phyloP scores from a whole-genome alignment of 228 moss, liverwort and hornwort genomes.

The Sphagnum magellanicum region DNA sequence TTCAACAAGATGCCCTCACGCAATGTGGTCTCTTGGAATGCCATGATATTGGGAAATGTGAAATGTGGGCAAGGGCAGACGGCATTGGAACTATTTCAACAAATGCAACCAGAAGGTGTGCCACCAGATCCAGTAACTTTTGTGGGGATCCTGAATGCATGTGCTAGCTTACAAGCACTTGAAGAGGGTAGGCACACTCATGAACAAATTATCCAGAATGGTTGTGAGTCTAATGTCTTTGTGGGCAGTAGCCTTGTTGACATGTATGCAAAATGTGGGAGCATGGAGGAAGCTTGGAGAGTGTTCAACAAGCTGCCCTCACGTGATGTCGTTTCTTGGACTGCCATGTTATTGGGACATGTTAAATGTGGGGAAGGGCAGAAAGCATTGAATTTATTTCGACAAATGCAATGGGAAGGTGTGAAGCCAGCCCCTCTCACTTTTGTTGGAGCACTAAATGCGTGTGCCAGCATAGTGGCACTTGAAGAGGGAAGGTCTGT shows the following conservation, averaged over 20 bases:
- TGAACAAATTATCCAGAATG: conserved; percentile 1
- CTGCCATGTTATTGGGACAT: conserved; percentile 3
- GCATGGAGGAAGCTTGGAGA: neutral
- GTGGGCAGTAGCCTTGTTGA: conserved; percentile 1
- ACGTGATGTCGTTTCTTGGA: conserved; percentile 5
- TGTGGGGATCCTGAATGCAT: neutral
- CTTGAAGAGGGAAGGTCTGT: conserved; percentile 4
- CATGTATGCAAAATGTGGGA: conserved; percentile 8
- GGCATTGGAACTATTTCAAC: neutral
- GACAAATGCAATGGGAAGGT: conserved; percentile 3
- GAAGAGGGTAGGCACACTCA: conserved; percentile 1
- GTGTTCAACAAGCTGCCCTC: conserved; percentile 4
- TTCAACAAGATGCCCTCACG: neutral
- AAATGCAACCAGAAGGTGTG: conserved; percentile 2
- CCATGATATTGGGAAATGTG: conserved; percentile 1
- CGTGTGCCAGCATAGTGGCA: conserved; percentile 4
- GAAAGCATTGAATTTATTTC: conserved; percentile 5
- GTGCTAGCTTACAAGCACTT: neutral
- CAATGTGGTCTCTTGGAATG: conserved; percentile 2
- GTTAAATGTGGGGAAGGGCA: conserved; percentile 1
- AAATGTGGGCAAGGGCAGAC: neutral
- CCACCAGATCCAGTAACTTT: conserved; percentile 1
- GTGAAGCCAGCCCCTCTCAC: neutral
- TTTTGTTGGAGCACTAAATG: conserved; percentile 1
- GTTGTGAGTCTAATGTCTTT: neutral